These are phyloP conservation scores for Hordeum pubiflorum DNA, from an alignment of 202 grass and related monocot genomes.

Conservation along the genomic window DNA sequence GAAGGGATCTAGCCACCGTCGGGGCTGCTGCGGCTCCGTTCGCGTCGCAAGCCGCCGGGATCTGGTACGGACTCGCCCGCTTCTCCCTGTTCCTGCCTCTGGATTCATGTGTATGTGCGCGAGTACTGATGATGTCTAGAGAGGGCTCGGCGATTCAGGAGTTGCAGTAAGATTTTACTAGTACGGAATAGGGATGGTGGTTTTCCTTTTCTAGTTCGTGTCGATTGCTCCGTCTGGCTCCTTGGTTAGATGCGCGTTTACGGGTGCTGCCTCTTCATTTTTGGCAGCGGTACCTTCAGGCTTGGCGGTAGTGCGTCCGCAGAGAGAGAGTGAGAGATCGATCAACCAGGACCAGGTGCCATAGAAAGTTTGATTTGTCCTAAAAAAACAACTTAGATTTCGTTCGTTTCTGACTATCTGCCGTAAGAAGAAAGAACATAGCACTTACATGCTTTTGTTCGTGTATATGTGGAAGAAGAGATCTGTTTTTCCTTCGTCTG, in stretches of 20 bases:
- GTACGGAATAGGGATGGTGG: background rate
- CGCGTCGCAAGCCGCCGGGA: background rate
- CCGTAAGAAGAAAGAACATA: background rate
- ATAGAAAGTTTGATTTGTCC: background rate
- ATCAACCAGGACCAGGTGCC: background rate
- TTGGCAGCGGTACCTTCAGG: background rate
- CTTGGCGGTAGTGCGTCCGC: background rate
- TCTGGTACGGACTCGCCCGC: background rate
- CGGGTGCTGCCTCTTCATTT: background rate
- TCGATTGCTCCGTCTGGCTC: background rate
- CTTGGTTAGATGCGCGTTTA: background rate
- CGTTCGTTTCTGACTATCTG: background rate
- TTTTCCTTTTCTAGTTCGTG: background rate
- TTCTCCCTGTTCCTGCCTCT: background rate
- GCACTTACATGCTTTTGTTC: background rate
- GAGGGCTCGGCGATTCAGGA: too few relatives aligned
- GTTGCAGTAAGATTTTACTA: too few relatives aligned
- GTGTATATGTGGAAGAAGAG: background rate
- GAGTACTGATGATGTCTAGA: too few relatives aligned
- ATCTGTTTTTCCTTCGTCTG: background rate
- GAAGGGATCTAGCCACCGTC: background rate
- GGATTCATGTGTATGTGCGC: too few relatives aligned
- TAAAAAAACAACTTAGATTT: too few relatives aligned
- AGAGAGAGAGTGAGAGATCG: background rate
- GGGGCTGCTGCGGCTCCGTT: background rate